These are phyloP conservation scores for Hymenoscyphus fraxineus DNA, from an alignment of 2,329 filamentous ascomycete genomes.

Conservation along the genomic window DNA sequence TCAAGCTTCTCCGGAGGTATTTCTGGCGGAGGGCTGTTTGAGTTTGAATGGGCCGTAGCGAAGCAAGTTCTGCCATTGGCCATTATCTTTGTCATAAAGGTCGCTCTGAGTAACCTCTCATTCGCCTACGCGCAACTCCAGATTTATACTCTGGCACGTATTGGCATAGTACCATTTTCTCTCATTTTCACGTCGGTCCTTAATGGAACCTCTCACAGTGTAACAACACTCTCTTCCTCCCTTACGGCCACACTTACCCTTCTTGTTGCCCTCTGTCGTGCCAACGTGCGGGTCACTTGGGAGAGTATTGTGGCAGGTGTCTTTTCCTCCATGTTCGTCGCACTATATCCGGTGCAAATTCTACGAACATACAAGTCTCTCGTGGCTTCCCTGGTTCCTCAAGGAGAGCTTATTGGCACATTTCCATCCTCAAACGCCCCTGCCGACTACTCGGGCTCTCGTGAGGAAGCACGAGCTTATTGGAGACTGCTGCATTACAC, in stretches of 20 bases:
- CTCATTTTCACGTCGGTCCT: slow-evolving; percentile 46
- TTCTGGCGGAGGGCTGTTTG: slow-evolving; percentile 50
- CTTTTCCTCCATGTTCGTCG: slow-evolving; percentile 49
- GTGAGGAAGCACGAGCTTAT: slow-evolving; percentile 48
- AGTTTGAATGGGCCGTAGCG: slow-evolving; percentile 46
- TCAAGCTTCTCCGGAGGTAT: slow-evolving; percentile 41
- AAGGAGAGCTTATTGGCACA: slow-evolving; percentile 42
- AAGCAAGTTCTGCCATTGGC: slow-evolving; percentile 47
- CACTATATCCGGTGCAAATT: slow-evolving; percentile 48
- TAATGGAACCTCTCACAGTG: slow-evolving; percentile 43
- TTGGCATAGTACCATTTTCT: slow-evolving; percentile 47
- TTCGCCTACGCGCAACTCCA: slow-evolving; percentile 50
- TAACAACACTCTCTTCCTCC: slow-evolving; percentile 46
- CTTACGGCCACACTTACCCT: slow-evolving; percentile 49
- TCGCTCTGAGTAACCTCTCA: slow-evolving; percentile 50
- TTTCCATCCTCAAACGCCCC: slow-evolving; percentile 23
- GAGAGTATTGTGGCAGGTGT: slow-evolving; percentile 50
- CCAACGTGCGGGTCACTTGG: slow-evolving; percentile 46
- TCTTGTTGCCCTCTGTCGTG: slow-evolving; percentile 44
- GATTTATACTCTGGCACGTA: slow-evolving; percentile 49
- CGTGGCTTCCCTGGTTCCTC: slow-evolving; percentile 41
- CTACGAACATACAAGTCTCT: slow-evolving; percentile 47
- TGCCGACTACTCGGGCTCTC: slow-evolving; percentile 32
- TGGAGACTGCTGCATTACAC: slow-evolving; percentile 51
- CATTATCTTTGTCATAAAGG: slow-evolving; percentile 46